Base-by-base conservation (phyloP, 805 yeast genomes). In the Metschnikowia vanudenii region DNA sequence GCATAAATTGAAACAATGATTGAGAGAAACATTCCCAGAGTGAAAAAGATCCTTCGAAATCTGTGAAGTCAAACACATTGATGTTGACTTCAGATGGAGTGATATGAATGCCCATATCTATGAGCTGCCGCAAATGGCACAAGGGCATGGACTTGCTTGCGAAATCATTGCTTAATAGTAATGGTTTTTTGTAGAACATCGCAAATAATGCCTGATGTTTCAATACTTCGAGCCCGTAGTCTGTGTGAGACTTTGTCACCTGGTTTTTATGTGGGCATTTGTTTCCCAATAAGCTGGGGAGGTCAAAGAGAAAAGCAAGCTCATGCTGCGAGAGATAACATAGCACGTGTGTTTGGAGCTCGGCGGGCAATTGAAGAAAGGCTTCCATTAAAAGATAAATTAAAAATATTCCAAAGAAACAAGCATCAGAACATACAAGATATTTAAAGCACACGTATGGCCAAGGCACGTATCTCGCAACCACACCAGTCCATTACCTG, bases 31-130 rank as follows among this genome's bases (percentile, higher is more conserved):
- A 31, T 12, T 37, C 28, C 39, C 50, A 34, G 33, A 42, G 41
- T n/a, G 40, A 42, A 26, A 42, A 42, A 5, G 47, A 45, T 16
- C 37, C 36, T 16, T 30, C 32, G 34, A 39, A 40, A 22, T 44
- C 45, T 16, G 50, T 41, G 43, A 46, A 49, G 46, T 47, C 57
- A 45, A 37, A 54, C 17, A 53, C 49, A 24, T 48, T 49, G 32
- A 43, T 50, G 20, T 52, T 47, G 40, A 62, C 47, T 5, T 54
- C 56, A 12, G 44, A 45, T 1, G 67, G 66, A 17, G 51, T 37
- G 19, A 63, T 62, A 32, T 49, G 35, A 13, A 64, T 39, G 14
- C 51, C 43, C 45, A 53, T 41, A 1, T n/a, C 28, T 11, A 52
- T 41, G 18, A 64, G 49, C 41, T 62, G 57, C 34, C 50, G 40